phyloP scores from a whole-genome alignment of 2,329 filamentous ascomycete species.

The Lomentospora prolificans region DNA sequence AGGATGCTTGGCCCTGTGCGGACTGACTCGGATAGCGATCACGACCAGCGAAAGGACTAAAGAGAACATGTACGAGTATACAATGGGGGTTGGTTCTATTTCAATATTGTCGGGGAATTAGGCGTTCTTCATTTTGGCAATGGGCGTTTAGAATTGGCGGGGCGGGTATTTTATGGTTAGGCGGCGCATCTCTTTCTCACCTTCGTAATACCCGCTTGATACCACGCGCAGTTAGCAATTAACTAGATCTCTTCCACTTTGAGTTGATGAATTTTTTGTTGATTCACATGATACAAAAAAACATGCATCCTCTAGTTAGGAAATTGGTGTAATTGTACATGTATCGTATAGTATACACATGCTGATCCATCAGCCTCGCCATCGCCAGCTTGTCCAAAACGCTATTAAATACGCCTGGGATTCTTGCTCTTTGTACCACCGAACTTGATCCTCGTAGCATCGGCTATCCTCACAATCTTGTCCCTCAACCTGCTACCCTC shows the following conservation, averaged over 20 bases:
- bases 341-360: conserved; percentile 1
- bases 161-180: not conserved
- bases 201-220: not conserved
- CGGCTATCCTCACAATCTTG: conserved; percentile 70
- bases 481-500: conserved; percentile 70
- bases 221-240: not conserved
- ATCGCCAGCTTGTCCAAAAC: not conserved
- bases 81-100: not conserved
- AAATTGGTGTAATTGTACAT: conserved; percentile 1
- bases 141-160: not conserved
- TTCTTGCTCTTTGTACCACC: conserved; percentile 82
- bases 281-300: not conserved
- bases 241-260: not conserved
- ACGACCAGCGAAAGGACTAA: not conserved
- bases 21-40: conserved; percentile 18
- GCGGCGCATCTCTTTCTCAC: not conserved
- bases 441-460: conserved; percentile 88
- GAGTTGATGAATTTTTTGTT: not conserved
- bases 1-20: conserved; percentile 44
- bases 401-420: conserved; percentile 58
- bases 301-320: not conserved
- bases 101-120: not conserved
- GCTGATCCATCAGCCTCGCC: not conserved
- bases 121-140: not conserved
- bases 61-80: too few relatives aligned